These are phyloP conservation scores for Moniliella sp. DNA, from an alignment of 1,284 basidiomycete species.

Conservation along the genomic window DNA sequence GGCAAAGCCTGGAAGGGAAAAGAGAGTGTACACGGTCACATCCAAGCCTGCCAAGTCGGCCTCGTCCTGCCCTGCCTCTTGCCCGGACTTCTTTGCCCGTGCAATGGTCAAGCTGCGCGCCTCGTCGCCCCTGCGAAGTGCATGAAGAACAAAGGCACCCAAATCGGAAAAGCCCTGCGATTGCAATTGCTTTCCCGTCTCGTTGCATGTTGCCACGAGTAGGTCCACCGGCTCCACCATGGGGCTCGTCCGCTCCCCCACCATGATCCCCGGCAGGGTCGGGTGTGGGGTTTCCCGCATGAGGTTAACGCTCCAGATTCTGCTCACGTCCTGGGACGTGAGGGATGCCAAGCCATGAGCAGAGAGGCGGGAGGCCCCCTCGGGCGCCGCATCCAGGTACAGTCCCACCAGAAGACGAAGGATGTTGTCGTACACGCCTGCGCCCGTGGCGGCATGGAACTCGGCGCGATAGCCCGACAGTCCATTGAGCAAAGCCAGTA, in stretches of 20 bases:
- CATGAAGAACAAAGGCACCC: slow-evolving; percentile 50
- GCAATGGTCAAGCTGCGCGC: too few relatives aligned
- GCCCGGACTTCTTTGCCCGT: slow-evolving; percentile 23
- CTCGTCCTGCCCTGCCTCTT: slow-evolving; percentile 36
- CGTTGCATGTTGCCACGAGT: slow-evolving; percentile 46
- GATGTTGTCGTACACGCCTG: slow-evolving; percentile 20
- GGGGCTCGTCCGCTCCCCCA: slow-evolving; percentile 50
- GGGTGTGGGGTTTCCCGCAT: slow-evolving; percentile 49
- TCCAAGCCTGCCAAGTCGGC: slow-evolving; percentile 38
- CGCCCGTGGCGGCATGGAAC: slow-evolving; percentile 15
- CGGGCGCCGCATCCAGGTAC: slow-evolving; percentile 9
- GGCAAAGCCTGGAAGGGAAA: slow-evolving; percentile 14
- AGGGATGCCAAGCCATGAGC: slow-evolving; percentile 8
- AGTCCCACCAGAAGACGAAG: slow-evolving; percentile 14
- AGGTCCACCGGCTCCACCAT: slow-evolving; percentile 51
- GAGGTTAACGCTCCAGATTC: slow-evolving; percentile 12
- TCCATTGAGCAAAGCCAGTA: slow-evolving; percentile 21
- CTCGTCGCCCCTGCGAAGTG: slow-evolving; percentile 44
- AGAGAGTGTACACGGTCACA: not conserved
- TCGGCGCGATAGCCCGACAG: slow-evolving; percentile 16
- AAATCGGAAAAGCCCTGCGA: slow-evolving; percentile 47
- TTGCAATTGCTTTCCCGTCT: slow-evolving; percentile 50
- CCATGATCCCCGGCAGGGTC: slow-evolving; percentile 46
- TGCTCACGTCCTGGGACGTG: slow-evolving; percentile 8
- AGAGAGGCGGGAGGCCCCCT: slow-evolving; percentile 5